Evolutionary conservation across 2,329 filamentous ascomycete species (phyloP).

Genomic region (Fusarium chaquense): DNA sequence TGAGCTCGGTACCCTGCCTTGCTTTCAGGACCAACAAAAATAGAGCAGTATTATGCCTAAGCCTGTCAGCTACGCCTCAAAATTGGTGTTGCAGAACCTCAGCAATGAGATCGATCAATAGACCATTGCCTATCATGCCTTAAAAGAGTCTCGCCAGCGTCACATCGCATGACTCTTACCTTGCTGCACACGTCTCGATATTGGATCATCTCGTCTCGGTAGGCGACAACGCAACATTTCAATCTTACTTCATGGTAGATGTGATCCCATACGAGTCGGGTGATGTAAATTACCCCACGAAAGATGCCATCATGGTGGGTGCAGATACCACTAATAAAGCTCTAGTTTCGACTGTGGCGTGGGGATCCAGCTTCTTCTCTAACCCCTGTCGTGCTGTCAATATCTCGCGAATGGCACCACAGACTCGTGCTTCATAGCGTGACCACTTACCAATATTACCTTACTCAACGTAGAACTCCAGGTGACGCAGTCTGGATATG

Average conservation of each 20-base stretch:
- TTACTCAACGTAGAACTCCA: conserved; percentile 24
- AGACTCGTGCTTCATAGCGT: conserved; percentile 30
- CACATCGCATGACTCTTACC: conserved; percentile 32
- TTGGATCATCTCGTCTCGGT: conserved; percentile 18
- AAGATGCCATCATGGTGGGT: conserved; percentile 39
- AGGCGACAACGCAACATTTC: conserved; percentile 21
- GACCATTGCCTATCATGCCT: conserved; percentile 26
- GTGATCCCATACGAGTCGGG: conserved; percentile 21
- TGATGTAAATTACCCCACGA: conserved; percentile 43
- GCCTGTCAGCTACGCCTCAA: conserved; percentile 30
- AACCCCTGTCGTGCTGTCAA: conserved; percentile 18
- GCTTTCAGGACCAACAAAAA: conserved; percentile 20
- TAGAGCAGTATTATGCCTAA: conserved; percentile 19
- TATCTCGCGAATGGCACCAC: conserved; percentile 42
- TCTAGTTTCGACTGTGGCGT: conserved; percentile 10
- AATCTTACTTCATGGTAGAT: conserved; percentile 20
- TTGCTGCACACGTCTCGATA: conserved; percentile 35
- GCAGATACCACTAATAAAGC: conserved; percentile 24
- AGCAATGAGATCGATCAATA: conserved; percentile 12
- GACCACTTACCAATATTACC: conserved; percentile 27
- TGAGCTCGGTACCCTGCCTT: conserved; percentile 21
- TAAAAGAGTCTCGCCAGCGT: conserved; percentile 24
- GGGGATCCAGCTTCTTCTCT: conserved; percentile 17
- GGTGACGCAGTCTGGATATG: conserved; percentile 39
- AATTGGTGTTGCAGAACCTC: conserved; percentile 31